Conservation (phyloP, 2,329 filamentous ascomycete genomes). For the Pestalotiopsis sp. region DNA sequence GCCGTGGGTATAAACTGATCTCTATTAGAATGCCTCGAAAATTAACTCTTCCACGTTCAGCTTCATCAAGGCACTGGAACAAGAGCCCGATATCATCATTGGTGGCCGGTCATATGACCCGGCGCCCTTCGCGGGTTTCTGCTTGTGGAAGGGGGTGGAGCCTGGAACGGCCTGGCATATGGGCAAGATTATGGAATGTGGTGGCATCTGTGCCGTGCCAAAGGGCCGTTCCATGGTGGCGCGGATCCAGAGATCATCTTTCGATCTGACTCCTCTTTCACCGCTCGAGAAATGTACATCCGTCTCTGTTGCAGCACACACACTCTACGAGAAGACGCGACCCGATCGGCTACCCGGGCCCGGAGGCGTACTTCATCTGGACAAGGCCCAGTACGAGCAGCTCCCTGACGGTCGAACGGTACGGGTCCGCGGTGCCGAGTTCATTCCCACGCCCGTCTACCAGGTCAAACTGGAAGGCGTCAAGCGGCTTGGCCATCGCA, state of each 20-base stretch:
- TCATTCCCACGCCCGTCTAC: constrained; percentile 30
- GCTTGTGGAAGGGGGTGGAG: constrained; percentile 22
- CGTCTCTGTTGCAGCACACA: constrained; percentile 42
- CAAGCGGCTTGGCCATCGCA: constrained; percentile 35
- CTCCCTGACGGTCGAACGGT: constrained; percentile 33
- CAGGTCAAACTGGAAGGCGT: constrained; percentile 44
- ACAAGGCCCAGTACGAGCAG: constrained; percentile 35
- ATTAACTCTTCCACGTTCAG: constrained; percentile 13
- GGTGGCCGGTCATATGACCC: constrained; percentile 42
- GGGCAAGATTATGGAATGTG: constrained; percentile 49
- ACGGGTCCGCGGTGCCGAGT: constrained; percentile 33
- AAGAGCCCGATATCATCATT: constrained; percentile 30
- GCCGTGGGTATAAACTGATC: constrained; percentile 5
- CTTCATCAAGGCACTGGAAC: constrained; percentile 21
- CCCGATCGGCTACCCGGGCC: constrained; percentile 44
- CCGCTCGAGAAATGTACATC: constrained; percentile 37
- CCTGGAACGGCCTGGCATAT: constrained; percentile 33
- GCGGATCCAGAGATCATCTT: constrained; percentile 33
- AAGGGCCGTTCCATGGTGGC: constrained; percentile 37
- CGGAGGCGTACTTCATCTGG: constrained; percentile 40
- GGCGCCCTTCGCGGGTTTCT: constrained; percentile 38
- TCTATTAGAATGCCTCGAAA: not conserved
- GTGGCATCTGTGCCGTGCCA: constrained; percentile 39
- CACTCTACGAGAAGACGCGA: constrained; percentile 46
- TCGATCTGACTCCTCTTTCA: constrained; percentile 39